Base-by-base conservation (phyloP, 257 asterid species). In the Nicotiana obtusifolia region DNA sequence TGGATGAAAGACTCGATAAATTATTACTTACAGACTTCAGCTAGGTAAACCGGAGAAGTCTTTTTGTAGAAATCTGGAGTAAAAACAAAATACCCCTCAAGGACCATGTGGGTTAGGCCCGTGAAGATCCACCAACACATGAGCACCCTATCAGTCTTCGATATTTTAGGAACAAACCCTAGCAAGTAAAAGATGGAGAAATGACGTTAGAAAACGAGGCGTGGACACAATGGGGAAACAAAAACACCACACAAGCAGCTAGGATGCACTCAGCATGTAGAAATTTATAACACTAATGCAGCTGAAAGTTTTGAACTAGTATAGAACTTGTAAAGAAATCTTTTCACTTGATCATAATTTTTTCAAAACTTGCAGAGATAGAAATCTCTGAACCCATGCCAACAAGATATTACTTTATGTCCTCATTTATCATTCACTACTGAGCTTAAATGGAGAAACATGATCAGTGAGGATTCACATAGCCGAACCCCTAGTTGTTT, bases 51-150 rank as follows among this genome's bases (percentile, higher is more conserved):
- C 17, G 97, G 94, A 71, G 91, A 87, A 19, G 86, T 86, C 78
- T 89, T 81, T 84, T 90, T 92, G 93, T 86, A 96, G 64, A 95
- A 94, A 28, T 90, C 90, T 3, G 99, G 98, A 81, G 97, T 85
- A 81, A 91, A 94, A 26, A 84, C 97, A 79, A 92, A 91, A 81
- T 94, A 92, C 53, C 97, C 97, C 87, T 94, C 99, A 5, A 95
- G 93, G 77, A 95, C 81, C 82, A 92, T 90, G 87, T 95, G 99
- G 5, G 97, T 94, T 69, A 95, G 88, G 60, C 99, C 98, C 16
- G 99, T 91, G 95, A 94, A 90, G 68, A 91, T 89, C 98, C 98
- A 95, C 99, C 99, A 95, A 89, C 99, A 92, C 97, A 93, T 91
- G 15, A 95, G 89, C 60, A 87, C 7, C 86, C 99, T 90, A 77